Base-by-base conservation (phyloP, 139 green algal genomes). In the Trebouxia sp. region DNA sequence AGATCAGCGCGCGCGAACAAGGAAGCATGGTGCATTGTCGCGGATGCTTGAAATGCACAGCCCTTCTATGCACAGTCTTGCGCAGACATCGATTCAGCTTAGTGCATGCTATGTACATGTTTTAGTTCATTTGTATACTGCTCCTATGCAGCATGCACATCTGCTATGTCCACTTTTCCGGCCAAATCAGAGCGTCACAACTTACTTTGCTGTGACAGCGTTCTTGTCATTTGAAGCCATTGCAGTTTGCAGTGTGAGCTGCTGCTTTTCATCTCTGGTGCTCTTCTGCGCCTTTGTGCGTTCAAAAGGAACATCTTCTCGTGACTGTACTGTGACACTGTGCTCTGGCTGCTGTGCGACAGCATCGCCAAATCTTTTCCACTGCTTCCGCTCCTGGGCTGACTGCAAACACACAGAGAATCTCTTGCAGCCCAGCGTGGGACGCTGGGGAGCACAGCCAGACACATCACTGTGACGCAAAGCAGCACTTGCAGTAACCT, bases 301-400 rank as follows among this genome's bases (percentile, higher is more conserved):
- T 78, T 99, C 97, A 58, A 99, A 94, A 58, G 91, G 96, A 67
- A 99, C 96, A 55, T 99, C 94, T 65, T 99, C 96, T 6, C 85
- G 87, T 11, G 86, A 88, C 72, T 92, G 91, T 55, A 90, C 87
- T 32, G 93, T 95, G 9, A 94, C 82, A 30, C 43, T 85, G 75
- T 97, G 89, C 30, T 78, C 87, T 10, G 82, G 80, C 8, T 79
- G 55, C 81, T 93, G 84, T 0, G 67, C 88, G 0, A 91, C 84
- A 10, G 94, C 95, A 24, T 92, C 80, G 14, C 96, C 96, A 90
- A 99, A 99, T 39, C 93, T 93, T 7, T 80, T 79, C 92, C 93
- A 97, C 45, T 95, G 85, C 12, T 86, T 88, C 12, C 96, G 86
- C 41, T 96, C 89, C 30, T 89, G 56, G 3, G 87, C 86, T 12